Percentiles rank a stretch among this genome's conserved stretches.
Evolutionary conservation across 164 flowering plant species (phyloP).

Genomic region (Chimonanthus salicifolius): DNA sequence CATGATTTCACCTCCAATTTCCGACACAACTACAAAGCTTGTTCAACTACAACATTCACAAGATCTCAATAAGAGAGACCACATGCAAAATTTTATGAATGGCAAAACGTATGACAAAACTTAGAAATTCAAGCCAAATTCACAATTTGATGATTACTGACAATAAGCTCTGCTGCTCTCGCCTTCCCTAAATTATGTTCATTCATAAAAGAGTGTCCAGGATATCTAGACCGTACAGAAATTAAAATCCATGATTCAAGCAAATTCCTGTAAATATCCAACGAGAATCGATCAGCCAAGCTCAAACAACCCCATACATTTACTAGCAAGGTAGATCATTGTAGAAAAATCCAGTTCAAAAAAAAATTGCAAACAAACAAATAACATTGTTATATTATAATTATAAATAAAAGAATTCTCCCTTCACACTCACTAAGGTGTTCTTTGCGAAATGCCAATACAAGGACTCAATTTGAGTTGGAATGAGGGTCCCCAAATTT

Average conservation of each 20-base stretch:
- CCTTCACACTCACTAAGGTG: background rate
- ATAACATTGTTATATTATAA: background rate
- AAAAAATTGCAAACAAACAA: background rate
- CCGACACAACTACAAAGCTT: background rate
- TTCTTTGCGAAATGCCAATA: background rate
- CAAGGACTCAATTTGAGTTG: background rate
- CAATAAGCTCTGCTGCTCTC: background rate
- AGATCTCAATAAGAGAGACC: slow-evolving; percentile 1
- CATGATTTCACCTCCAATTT: slow-evolving; percentile 16
- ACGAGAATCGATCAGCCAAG: background rate
- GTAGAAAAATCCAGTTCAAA: background rate
- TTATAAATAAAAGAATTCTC: background rate
- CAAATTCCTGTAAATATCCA: background rate
- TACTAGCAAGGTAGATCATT: background rate
- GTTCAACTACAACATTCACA: slow-evolving; percentile 6
- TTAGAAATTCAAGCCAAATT: background rate
- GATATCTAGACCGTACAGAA: background rate
- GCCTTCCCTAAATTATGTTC: background rate
- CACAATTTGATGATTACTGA: background rate
- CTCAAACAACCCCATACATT: too few species aligned
- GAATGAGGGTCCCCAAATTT: background rate
- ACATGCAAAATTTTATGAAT: background rate
- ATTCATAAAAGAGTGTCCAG: background rate
- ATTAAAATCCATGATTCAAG: background rate
- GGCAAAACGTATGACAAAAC: slow-evolving; percentile 1